Base-by-base conservation (phyloP, 306 rosid species). In the Gastrolobium villosum region DNA sequence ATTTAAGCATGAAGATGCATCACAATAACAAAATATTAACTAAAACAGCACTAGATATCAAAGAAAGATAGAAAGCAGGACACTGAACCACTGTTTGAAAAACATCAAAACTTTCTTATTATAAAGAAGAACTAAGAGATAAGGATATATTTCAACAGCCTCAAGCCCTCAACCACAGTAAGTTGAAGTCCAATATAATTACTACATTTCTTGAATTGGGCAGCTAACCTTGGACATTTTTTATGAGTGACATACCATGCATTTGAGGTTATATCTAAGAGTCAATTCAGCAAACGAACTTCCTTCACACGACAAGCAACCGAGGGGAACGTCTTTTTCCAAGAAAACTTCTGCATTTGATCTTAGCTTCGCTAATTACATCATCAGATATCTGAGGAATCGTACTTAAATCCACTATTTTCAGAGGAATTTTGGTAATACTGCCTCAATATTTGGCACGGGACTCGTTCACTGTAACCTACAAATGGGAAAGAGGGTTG, bases 391-490 rank as follows among this genome's bases (percentile, higher is more conserved):
- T 88, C 56, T 75, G 82, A 39, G 97, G 88, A 81, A 92, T 77
- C 86, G 78, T 87, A 65, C 85, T 82, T 75, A 91, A 66, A 84
- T 93, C 90, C 82, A 83, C 92, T 36, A 86, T 79, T 60, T 84
- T 90, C 63, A 93, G 10, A 7, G 98, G 98, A 61, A 95, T 86
- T 84, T 85, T 95, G 49, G 85, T 76, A 30, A 81, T 40, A 40
- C 87, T 69, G 77, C 90, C 96, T 69, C 88, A 90, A 76, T 89
- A 95, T 57, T 87, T 87, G 2, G 98, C 99, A 70, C 98, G 96
- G 11, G 99, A 92, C 87, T 89, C 93, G 76, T 95, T 89, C 81
- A 93, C 93, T 36, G 93, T 93, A 20, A 86, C 97, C 99, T 93
- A 60, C 57, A 73, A 84, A 64, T 15, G 53, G 34, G 46, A 55